These are phyloP conservation scores for Aschersonia sp. DNA, from an alignment of 2,329 filamentous ascomycete species.

Conservation along the genomic window DNA sequence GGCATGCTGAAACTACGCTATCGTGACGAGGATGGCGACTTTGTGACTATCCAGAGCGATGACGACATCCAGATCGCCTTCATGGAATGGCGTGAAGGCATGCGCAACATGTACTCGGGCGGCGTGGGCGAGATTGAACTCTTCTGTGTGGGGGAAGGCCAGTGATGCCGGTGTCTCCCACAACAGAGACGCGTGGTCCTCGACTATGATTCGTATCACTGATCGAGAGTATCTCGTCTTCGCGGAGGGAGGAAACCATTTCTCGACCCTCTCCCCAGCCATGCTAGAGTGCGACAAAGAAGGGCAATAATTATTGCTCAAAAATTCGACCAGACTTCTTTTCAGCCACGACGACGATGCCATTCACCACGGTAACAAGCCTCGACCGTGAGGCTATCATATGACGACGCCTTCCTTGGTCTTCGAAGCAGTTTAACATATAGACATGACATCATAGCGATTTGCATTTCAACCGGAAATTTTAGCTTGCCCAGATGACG, in stretches of 20 bases:
- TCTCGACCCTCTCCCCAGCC: too few species aligned
- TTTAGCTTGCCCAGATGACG: background rate
- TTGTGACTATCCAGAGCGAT: constrained; percentile 84
- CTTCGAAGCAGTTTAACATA: constrained; percentile 8
- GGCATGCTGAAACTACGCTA: constrained; percentile 81
- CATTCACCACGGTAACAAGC: too few species aligned
- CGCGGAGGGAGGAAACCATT: too few species aligned
- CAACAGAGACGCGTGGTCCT: background rate
- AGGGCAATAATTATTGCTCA: too few species aligned
- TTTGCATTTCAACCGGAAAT: constrained; percentile 6
- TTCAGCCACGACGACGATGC: too few species aligned
- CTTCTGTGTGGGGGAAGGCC: constrained; percentile 50
- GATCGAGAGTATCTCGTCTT: background rate
- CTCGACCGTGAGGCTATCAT: background rate
- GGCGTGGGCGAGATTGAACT: constrained; percentile 83
- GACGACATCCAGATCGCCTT: constrained; percentile 96
- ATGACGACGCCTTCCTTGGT: background rate
- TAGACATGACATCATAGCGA: constrained; percentile 16
- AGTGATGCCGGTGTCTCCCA: constrained; percentile 1
- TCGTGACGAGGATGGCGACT: constrained; percentile 82
- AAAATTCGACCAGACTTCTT: too few species aligned
- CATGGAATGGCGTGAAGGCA: constrained; percentile 76
- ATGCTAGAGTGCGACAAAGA: too few species aligned
- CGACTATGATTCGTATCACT: background rate
- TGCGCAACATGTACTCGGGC: constrained; percentile 40